Base-by-base conservation (phyloP, 768 basidiomycete species). In the Tulasnella sp. region DNA sequence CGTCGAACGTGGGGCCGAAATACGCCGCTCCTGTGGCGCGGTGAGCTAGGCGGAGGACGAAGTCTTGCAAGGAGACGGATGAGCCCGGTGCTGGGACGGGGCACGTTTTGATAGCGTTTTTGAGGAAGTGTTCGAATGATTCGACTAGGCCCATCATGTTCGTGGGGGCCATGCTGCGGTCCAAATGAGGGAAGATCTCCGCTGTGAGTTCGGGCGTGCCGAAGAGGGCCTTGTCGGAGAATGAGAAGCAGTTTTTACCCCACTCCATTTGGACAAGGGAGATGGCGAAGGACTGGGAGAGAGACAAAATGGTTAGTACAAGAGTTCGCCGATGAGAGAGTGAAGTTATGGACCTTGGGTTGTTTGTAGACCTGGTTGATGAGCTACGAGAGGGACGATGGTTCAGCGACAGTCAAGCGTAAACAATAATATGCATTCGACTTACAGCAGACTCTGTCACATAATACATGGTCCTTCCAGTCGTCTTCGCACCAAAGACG, bases 321-420 rank as follows among this genome's bases (percentile, higher is more conserved):
- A 40, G 25, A 49, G 19, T 11, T 1, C n/a, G 11, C 6, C 1
- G 29, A 17, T 22, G 9, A 9, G 12, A 22, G 19, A 19, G 19
- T 31, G n/a, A 12, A 25, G 31, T 17, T 54, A 17, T 71, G 25
- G 34, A 77, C 76, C 71, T 77, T 77, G 45, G 70, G 76, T 29
- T 77, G 76, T 45, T 77, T 77, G 71, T 77, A 72, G 40, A 77
- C 49, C n/a, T 71, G 45, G 25, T 77, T 71, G 37, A 77, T 72
- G 22, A 77, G 49, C 76, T 77, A 2, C 14, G 22, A 12, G 38
- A 29, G 34, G 31, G 9, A n/a, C 22, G n/a, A n/a, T 9, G 5
- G 49, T 9, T 49, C 49, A 49, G 49, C 5, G 22, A 6, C n/a
- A 7, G 49, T n/a, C 49, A 22, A n/a, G 49, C 49, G 22, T n/a